Evolutionary conservation across 2,329 filamentous ascomycete species (phyloP), one percentile per base, ranked within the genome.

Genomic region (Stagonosporopsis rhizophila): DNA sequence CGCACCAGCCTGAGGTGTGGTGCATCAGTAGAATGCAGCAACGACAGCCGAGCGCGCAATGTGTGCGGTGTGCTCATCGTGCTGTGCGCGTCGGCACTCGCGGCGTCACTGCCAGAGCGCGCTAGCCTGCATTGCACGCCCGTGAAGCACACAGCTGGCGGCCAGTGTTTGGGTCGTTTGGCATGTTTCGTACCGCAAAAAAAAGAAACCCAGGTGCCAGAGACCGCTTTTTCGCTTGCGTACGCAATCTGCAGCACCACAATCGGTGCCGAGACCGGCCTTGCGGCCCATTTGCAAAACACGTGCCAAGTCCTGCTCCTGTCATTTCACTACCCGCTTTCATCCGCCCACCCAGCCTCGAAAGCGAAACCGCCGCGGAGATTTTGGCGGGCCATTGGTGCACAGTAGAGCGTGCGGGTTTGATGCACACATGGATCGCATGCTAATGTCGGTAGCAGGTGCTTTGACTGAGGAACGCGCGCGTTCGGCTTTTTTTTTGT

Each of bases 391-490:
- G 52, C 65, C 59, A 70, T 68, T 71, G 68, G 62, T 62, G 61
- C 58, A 64, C 56, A 41, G 42, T 47, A 60, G 42, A 53, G 60
- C 49, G 60, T 60, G 66, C 64, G 63, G 66, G 71, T 74, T 75
- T 74, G 72, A 75, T 74, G 64, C 58, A 61, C 66, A 58, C 73
- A 74, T 71, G 71, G 69, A 64, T 74, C 25, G 38, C 38, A 47
- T 56, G 42, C 52, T 60, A 52, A 53, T 52, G 56, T 70, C 67
- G 69, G 69, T 63, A 67, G 59, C 70, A 56, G 64, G 66, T 52
- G 66, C 68, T 67, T 30, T 37, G 42, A 53, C 50, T 37, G 41
- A 57, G 42, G 52, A 60, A 62, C 62, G 60, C 47, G 39, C 42
- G 25, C 20, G 4, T 39, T 56, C 53, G 53, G 47, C 44, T 44